phyloP scores from a whole-genome alignment of 2,329 filamentous ascomycete genomes.

The Talaromyces verruculosus region DNA sequence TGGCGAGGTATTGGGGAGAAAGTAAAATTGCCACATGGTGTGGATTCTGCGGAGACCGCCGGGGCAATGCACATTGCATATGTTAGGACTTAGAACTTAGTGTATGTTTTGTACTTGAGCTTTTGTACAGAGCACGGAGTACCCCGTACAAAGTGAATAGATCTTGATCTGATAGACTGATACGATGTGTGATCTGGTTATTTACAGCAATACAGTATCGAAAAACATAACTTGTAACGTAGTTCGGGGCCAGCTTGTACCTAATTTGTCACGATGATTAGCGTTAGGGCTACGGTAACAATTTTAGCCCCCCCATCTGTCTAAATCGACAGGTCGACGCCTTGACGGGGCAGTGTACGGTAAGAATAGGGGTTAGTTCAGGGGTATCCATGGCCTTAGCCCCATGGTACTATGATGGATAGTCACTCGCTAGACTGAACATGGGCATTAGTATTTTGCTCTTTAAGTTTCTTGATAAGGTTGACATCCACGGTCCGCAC shows the following conservation, averaged over 20 bases:
- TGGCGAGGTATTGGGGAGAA: background rate
- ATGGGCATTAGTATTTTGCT: background rate
- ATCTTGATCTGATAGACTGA: background rate
- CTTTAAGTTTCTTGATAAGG: background rate
- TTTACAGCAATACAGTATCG: background rate
- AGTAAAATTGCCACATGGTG: conserved; percentile 1
- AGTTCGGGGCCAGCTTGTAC: background rate
- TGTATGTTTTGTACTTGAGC: background rate
- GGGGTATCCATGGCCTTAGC: background rate
- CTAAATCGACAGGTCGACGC: background rate
- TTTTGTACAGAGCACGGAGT: background rate
- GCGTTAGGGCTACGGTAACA: background rate
- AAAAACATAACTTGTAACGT: background rate
- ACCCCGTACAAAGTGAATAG: background rate
- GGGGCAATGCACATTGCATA: no score
- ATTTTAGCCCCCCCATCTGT: background rate
- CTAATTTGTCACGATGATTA: background rate
- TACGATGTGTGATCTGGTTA: background rate
- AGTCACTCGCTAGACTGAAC: background rate
- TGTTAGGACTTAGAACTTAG: background rate
- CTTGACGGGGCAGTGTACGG: background rate
- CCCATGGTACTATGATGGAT: background rate
- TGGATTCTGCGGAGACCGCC: conserved; percentile 4
- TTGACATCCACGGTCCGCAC: background rate
- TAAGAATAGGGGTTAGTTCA: conserved; percentile 10